phyloP scores from a whole-genome alignment of 106 monocot genomes.

The Posidonia australis region DNA sequence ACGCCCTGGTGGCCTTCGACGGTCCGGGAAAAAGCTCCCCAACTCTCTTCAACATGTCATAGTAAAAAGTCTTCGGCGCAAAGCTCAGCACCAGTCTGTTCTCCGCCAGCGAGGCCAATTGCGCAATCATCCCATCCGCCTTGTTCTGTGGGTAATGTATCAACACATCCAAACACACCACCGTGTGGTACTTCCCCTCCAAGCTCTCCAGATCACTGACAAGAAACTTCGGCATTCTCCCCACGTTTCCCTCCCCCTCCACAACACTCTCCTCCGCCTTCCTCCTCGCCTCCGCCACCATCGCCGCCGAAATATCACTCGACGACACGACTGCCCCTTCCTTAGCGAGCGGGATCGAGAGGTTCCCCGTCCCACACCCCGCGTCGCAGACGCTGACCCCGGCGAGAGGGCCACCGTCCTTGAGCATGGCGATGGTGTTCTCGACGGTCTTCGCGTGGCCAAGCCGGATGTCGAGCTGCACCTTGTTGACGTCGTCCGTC shows the following conservation, averaged over 20 bases:
- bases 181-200: constrained; percentile 65
- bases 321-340: constrained; percentile 72
- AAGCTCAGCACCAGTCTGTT: constrained; percentile 62
- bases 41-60: constrained; percentile 61
- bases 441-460: constrained; percentile 92
- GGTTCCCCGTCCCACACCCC: constrained; percentile 92
- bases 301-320: constrained; percentile 81
- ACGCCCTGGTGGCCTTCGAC: constrained; percentile 95
- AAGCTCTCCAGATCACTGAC: constrained; percentile 79
- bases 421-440: constrained; percentile 67
- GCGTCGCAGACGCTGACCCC: constrained; percentile 91
- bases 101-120: constrained; percentile 85
- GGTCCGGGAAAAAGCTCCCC: constrained; percentile 94
- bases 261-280: constrained; percentile 33
- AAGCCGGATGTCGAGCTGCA: constrained; percentile 93
- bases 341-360: constrained; percentile 75
- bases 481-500: constrained; percentile 78
- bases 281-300: constrained; percentile 68
- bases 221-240: constrained; percentile 46
- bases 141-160: constrained; percentile 87
- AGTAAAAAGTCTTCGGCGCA: constrained; percentile 80
- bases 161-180: constrained; percentile 85
- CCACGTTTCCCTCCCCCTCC: background rate
- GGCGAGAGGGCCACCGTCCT: constrained; percentile 36
- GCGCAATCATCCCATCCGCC: constrained; percentile 85